Conservation (phyloP, 495 filamentous ascomycete species). For the Bryoglossum gracile region DNA sequence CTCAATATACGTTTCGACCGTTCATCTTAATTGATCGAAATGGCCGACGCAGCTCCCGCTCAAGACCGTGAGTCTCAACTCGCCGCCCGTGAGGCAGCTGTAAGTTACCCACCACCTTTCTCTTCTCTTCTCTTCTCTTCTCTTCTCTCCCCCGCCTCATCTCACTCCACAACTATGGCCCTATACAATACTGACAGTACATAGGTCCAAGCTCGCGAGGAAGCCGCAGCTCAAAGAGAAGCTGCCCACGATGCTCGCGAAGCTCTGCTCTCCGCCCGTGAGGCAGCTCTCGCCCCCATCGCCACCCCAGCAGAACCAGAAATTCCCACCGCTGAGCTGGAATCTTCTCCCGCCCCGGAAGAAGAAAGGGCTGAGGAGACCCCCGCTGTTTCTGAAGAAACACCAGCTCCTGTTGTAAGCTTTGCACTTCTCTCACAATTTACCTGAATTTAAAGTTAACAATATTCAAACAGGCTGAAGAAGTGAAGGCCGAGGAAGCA, state of each 20-base stretch:
- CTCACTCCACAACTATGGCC: no score
- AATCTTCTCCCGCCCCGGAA: not conserved
- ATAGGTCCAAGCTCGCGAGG: constrained; percentile 8
- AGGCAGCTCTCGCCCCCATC: not conserved
- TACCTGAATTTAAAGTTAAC: not conserved
- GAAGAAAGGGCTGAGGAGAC: no score
- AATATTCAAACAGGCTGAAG: not conserved
- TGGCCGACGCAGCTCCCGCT: constrained; percentile 2
- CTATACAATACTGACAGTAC: not conserved
- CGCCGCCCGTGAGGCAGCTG: constrained; percentile 15
- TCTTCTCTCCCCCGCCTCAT: not conserved
- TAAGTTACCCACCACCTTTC: no score
- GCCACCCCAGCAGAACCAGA: not conserved
- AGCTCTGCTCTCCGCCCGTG: constrained; percentile 1
- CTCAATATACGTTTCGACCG: not conserved
- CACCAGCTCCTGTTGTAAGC: not conserved
- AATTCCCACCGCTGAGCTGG: not conserved
- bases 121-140: no score
- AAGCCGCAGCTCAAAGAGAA: constrained; percentile 2
- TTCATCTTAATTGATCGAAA: constrained; percentile 15
- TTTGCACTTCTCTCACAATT: no score
- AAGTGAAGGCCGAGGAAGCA: not conserved
- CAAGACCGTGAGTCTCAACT: constrained; percentile 3
- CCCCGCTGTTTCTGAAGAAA: not conserved
- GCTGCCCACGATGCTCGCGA: constrained; percentile 6